Evolutionary conservation across 108 stramenopile genomes (phyloP), one percentile per base, ranked within the genome.

Genomic region (Heterococcus sp.): DNA sequence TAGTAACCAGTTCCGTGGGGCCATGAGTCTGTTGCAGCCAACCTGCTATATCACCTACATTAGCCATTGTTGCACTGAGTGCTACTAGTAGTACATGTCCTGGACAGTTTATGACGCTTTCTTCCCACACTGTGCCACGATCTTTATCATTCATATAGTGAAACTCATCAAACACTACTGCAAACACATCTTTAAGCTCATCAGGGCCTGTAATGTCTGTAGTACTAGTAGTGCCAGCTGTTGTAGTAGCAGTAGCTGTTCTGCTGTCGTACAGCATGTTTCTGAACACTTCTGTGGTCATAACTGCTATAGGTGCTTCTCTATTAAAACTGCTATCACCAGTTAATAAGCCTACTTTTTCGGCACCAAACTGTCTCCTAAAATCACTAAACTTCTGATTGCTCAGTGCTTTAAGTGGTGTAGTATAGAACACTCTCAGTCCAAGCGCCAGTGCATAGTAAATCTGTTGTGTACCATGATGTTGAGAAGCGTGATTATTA

Each of bases 131-230:
- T 29, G 93, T 92, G 4, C 96, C 96, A 33, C 96, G 78, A 39
- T 94, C 92, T 64, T 89, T 90, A 68, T 93, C 91, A 73, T 94
- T 94, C 93, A 97, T 95, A 89, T 95, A 97, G 88, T 97, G 96
- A 76, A 97, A 95, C 82, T 97, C 96, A 74, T 97, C 96, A 77
- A 97, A 88, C 31, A 95, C 93, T 14, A 94, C 94, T 29, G 93
- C 92, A 14, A 91, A 90, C 69, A 92, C 91, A 32, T 90, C 87
- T 28, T 74, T 30, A 28, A 95, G 82, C 37, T 93, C 92, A 40
- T 32, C 40, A 21, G 68, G 38, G 70, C 32, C 76, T n/a, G n/a
- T n/a, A n/a, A n/a, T n/a, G n/a, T n/a, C n/a, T n/a, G n/a, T n/a
- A n/a, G n/a, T n/a, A n/a, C n/a, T n/a, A n/a, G n/a, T n/a, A n/a